phyloP scores from a whole-genome alignment of 2,329 filamentous ascomycete genomes.

The Pezicula rhizophila region DNA sequence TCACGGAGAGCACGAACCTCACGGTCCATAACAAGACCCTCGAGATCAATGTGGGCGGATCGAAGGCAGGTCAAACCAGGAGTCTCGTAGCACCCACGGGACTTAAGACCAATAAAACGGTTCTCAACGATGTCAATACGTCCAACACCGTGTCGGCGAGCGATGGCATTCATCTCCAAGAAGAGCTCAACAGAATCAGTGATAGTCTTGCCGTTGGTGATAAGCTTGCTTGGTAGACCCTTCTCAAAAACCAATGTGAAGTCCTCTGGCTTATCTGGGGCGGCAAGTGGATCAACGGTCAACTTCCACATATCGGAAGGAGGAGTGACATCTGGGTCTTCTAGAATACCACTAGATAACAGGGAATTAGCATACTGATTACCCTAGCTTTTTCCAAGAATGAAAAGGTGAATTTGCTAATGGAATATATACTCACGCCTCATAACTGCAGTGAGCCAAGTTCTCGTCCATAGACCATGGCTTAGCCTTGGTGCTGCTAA shows the following conservation, averaged over 20 bases:
- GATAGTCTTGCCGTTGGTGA: constrained; percentile 50
- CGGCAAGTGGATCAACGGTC: constrained; percentile 61
- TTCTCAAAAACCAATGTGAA: constrained; percentile 68
- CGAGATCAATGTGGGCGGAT: constrained; percentile 44
- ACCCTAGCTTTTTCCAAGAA: too few relatives aligned
- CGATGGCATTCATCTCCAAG: constrained; percentile 65
- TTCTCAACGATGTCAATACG: constrained; percentile 81
- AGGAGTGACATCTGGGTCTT: constrained; percentile 57
- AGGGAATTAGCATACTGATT: too few relatives aligned
- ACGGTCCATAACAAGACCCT: constrained; percentile 62
- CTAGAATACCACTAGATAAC: constrained; percentile 50
- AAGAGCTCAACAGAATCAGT: constrained; percentile 70
- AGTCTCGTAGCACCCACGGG: constrained; percentile 71
- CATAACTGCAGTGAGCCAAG: constrained; percentile 72
- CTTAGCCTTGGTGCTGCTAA: constrained; percentile 67
- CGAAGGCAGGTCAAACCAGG: constrained; percentile 27
- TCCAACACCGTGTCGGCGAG: constrained; percentile 66
- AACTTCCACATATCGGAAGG: constrained; percentile 78
- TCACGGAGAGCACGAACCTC: constrained; percentile 64
- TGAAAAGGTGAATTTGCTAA: neutral
- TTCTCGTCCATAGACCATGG: constrained; percentile 66
- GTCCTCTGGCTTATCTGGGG: constrained; percentile 65
- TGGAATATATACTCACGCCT: constrained; percentile 30
- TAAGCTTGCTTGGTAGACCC: constrained; percentile 66
- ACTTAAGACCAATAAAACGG: constrained; percentile 75